These are phyloP conservation scores for Vicia faba DNA, from an alignment of 306 rosid species.

Conservation along the genomic window DNA sequence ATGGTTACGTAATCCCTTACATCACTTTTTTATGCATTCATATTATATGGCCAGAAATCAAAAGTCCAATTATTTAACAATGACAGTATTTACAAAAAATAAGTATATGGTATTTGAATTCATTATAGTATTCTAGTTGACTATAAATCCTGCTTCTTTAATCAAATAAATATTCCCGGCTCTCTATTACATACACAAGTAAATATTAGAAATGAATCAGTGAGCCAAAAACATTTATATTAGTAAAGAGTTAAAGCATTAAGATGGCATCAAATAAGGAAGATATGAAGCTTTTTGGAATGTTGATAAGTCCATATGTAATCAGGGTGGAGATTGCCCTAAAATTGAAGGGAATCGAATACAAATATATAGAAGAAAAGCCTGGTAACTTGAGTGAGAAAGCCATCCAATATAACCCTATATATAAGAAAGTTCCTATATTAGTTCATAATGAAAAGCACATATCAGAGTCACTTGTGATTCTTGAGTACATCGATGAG, in stretches of 20 bases:
- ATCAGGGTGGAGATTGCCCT: not conserved
- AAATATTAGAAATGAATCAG: not conserved
- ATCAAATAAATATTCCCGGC: not conserved
- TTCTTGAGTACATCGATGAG: slow-evolving; percentile 58
- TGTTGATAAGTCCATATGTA: not conserved
- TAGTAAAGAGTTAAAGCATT: not conserved
- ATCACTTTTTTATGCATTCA: not conserved
- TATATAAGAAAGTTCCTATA: slow-evolving; percentile 55
- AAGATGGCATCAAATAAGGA: not conserved
- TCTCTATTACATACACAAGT: not conserved
- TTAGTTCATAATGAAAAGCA: slow-evolving; percentile 56
- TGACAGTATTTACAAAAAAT: not conserved
- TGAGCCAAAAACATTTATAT: not conserved
- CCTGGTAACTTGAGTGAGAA: not conserved
- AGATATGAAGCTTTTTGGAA: not conserved
- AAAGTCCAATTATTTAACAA: too few species aligned
- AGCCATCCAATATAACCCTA: slow-evolving; percentile 47
- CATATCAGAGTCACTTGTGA: slow-evolving; percentile 57
- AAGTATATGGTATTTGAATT: too few species aligned
- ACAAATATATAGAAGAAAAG: not conserved
- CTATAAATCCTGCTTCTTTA: not conserved
- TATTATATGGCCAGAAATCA: not conserved
- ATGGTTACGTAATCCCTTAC: not conserved
- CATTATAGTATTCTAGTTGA: not conserved
- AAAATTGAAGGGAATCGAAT: slow-evolving; percentile 5